These are phyloP conservation scores for Pleurotus giganteus DNA, from an alignment of 768 basidiomycete species.

Conservation along the genomic window DNA sequence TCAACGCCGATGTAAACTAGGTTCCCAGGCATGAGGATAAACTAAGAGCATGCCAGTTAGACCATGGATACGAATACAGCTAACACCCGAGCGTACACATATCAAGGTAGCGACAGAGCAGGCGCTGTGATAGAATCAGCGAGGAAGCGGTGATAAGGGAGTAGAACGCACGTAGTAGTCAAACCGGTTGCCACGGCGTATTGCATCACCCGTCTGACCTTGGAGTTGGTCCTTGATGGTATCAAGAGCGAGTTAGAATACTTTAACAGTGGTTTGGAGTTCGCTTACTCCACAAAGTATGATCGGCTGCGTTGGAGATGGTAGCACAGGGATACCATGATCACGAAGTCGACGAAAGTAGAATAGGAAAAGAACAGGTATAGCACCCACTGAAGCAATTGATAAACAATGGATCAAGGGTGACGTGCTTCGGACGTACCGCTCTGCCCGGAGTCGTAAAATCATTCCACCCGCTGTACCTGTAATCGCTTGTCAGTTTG, in stretches of 20 bases:
- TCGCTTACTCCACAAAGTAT: background rate
- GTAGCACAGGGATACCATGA: background rate
- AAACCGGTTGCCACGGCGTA: background rate
- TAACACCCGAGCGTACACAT: background rate
- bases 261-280: background rate
- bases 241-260: background rate
- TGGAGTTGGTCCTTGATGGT: background rate
- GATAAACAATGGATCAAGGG: background rate
- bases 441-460: background rate
- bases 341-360: background rate
- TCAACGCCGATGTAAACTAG: background rate
- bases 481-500: background rate
- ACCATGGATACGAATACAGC: background rate
- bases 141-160: background rate
- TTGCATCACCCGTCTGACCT: background rate
- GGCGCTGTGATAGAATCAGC: background rate
- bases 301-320: background rate
- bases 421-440: background rate
- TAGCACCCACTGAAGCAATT: background rate
- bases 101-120: background rate
- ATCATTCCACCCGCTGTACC: background rate
- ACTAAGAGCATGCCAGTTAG: background rate
- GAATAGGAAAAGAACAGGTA: background rate
- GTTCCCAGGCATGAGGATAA: background rate
- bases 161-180: background rate